phyloP scores from a whole-genome alignment of 768 basidiomycete genomes.

The Phylloporus sp. region DNA sequence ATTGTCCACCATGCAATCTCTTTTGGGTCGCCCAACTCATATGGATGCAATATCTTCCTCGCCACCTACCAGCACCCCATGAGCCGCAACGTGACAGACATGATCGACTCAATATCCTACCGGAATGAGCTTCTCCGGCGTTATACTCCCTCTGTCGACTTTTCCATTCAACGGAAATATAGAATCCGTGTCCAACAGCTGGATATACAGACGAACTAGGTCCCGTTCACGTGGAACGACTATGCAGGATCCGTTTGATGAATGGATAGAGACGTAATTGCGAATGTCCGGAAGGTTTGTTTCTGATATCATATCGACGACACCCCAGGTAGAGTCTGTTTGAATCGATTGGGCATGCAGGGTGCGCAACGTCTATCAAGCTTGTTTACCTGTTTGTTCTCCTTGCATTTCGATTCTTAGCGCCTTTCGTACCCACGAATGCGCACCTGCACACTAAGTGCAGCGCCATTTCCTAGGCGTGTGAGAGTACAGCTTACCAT shows the following conservation, averaged over 20 bases:
- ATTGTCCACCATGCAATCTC: constrained; percentile 66
- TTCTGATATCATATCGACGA: too few relatives aligned
- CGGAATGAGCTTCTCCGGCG: constrained; percentile 47
- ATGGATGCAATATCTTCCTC: constrained; percentile 53
- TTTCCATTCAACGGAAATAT: constrained; percentile 45
- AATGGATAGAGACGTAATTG: constrained; percentile 58
- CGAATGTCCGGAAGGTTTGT: constrained; percentile 74
- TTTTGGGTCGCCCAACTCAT: constrained; percentile 41
- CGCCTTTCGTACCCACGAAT: constrained; percentile 41
- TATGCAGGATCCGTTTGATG: constrained; percentile 53
- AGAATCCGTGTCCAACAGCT: constrained; percentile 47
- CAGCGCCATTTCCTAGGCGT: not conserved
- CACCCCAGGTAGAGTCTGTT: constrained; percentile 65
- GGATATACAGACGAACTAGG: constrained; percentile 63
- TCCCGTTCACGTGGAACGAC: too few relatives aligned
- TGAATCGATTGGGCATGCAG: not conserved
- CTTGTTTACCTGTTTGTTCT: too few relatives aligned
- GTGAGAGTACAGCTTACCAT: constrained; percentile 18
- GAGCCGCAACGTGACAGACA: not conserved
- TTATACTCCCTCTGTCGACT: constrained; percentile 47
- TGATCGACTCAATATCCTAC: constrained; percentile 27
- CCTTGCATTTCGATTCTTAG: constrained; percentile 40
- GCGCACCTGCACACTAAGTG: constrained; percentile 27
- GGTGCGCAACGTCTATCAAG: constrained; percentile 29
- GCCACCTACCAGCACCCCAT: constrained; percentile 40